Evolutionary conservation across 306 rosid genomes (phyloP).

Genomic region (Acacia crassicarpa): DNA sequence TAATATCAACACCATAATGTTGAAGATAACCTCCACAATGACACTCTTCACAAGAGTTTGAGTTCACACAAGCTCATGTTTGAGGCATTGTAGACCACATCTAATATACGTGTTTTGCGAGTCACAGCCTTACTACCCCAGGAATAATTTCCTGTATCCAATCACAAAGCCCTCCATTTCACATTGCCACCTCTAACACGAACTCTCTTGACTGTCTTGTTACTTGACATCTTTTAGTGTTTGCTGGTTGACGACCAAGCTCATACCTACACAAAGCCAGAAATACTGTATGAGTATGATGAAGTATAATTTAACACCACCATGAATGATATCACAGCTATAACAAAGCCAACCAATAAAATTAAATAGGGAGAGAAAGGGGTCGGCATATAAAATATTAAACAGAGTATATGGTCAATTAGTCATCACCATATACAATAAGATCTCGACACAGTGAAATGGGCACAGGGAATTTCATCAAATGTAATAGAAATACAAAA

Average conservation of each 20-base stretch:
- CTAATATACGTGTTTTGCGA: constrained; percentile 52
- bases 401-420: neutral
- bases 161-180: constrained; percentile 59
- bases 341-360: neutral
- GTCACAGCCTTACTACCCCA: constrained; percentile 65
- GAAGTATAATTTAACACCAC: neutral
- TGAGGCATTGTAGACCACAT: constrained; percentile 60
- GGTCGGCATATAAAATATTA: too few relatives aligned
- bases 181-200: constrained; percentile 66
- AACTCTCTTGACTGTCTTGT: constrained; percentile 54
- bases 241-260: constrained; percentile 65
- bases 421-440: neutral
- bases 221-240: constrained; percentile 59
- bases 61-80: constrained; percentile 62
- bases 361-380: too few relatives aligned
- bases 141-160: constrained; percentile 55
- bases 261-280: constrained; percentile 40
- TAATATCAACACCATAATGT: constrained; percentile 60
- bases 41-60: constrained; percentile 61
- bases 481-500: neutral
- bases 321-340: neutral
- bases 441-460: too few relatives aligned
- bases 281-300: neutral
- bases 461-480: neutral
- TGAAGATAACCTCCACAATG: constrained; percentile 57